These are phyloP conservation scores for Acephala macrosclerotiorum DNA, from an alignment of 2,329 filamentous ascomycete genomes.

Conservation along the genomic window DNA sequence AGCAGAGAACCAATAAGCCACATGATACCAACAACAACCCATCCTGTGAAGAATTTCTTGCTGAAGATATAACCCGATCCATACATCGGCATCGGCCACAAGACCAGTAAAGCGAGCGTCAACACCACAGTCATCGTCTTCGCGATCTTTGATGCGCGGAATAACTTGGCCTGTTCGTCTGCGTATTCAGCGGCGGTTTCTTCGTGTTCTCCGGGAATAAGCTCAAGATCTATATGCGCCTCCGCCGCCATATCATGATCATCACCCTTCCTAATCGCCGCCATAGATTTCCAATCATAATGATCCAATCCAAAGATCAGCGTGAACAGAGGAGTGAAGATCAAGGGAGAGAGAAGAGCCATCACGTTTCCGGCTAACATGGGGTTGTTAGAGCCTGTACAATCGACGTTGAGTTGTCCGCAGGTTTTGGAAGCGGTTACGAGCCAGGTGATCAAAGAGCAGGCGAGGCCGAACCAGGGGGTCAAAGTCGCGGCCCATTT, in stretches of 20 bases:
- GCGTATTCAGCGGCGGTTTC: conserved; percentile 49
- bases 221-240: conserved; percentile 71
- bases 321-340: conserved; percentile 81
- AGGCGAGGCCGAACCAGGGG: conserved; percentile 72
- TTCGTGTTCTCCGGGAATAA: conserved; percentile 58
- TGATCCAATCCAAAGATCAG: conserved; percentile 68
- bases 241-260: conserved; percentile 74
- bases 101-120: conserved; percentile 75
- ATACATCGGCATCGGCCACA: conserved; percentile 96
- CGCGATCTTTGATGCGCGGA: conserved; percentile 59
- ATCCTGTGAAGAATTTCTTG: conserved; percentile 83
- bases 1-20: conserved; percentile 79
- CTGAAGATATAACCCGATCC: conserved; percentile 82
- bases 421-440: conserved; percentile 76
- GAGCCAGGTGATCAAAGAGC: conserved; percentile 78
- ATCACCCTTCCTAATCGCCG: conserved; percentile 77
- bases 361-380: conserved; percentile 90
- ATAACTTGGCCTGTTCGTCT: conserved; percentile 55
- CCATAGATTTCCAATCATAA: conserved; percentile 90
- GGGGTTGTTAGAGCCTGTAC: conserved; percentile 84
- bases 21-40: conserved; percentile 78
- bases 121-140: conserved; percentile 62
- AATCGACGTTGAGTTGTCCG: conserved; percentile 72
- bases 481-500: conserved; percentile 75
- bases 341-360: conserved; percentile 76